These are phyloP conservation scores for Pichia gijzeniarum DNA, from an alignment of 805 yeast genomes.

Conservation along the genomic window DNA sequence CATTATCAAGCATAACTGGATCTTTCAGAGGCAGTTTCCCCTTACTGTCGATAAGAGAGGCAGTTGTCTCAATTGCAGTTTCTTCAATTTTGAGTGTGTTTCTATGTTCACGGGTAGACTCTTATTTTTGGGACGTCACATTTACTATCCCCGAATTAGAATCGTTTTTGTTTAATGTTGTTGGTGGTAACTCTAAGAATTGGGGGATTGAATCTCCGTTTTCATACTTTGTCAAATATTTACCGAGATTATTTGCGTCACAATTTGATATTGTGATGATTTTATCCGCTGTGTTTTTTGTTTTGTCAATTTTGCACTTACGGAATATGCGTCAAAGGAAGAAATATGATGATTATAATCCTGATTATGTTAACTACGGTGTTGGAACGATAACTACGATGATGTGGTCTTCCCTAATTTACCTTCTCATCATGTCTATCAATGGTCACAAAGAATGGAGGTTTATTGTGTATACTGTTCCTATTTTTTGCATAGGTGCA, in stretches of 20 bases:
- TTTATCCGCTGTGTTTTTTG: not conserved
- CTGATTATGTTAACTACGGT: slow-evolving; percentile 24
- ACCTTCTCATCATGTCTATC: slow-evolving; percentile 58
- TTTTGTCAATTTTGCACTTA: not conserved
- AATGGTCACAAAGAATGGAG: slow-evolving; percentile 96
- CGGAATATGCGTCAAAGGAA: not conserved
- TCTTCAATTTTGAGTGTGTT: slow-evolving; percentile 43
- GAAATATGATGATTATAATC: not conserved
- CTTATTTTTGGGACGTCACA: slow-evolving; percentile 61
- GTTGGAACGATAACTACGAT: slow-evolving; percentile 37
- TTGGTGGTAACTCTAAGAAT: slow-evolving; percentile 62
- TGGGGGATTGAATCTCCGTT: slow-evolving; percentile 84
- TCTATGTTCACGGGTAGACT: slow-evolving; percentile 50
- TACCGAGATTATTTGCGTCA: slow-evolving; percentile 37
- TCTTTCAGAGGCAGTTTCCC: slow-evolving; percentile 38
- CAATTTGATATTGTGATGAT: slow-evolving; percentile 7
- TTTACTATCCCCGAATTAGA: slow-evolving; percentile 62
- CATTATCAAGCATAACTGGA: slow-evolving; percentile 34
- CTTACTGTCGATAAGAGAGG: slow-evolving; percentile 9
- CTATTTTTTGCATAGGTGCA: slow-evolving; percentile 43
- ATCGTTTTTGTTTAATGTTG: slow-evolving; percentile 67
- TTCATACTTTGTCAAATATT: slow-evolving; percentile 56
- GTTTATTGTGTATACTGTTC: slow-evolving; percentile 71
- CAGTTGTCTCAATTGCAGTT: slow-evolving; percentile 34
- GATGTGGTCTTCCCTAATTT: slow-evolving; percentile 46